These are phyloP conservation scores for Morella rubra DNA, from an alignment of 306 rosid species.

Conservation along the genomic window DNA sequence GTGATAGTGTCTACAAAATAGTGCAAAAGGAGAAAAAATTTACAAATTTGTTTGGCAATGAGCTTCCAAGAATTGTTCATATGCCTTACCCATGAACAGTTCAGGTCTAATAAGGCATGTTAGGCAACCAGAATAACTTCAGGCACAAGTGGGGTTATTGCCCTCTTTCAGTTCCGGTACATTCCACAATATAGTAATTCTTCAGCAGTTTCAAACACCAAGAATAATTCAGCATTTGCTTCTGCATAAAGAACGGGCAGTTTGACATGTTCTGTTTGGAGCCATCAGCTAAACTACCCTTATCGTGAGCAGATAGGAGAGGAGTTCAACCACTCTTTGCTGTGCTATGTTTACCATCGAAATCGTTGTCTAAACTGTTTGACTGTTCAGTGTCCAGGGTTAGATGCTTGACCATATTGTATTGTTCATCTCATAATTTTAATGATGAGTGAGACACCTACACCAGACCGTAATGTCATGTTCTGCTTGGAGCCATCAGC, in stretches of 20 bases:
- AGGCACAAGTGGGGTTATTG: not conserved
- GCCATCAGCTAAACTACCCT: not conserved
- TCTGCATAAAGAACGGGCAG: not conserved
- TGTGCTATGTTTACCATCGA: not conserved
- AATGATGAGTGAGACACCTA: too few species aligned
- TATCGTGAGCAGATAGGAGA: not conserved
- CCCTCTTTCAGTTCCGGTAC: not conserved
- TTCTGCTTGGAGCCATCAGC: too few species aligned
- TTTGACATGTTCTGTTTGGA: not conserved
- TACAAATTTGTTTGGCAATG: too few species aligned
- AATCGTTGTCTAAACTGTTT: not conserved
- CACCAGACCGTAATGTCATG: too few species aligned
- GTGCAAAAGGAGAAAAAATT: too few species aligned
- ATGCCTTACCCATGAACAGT: too few species aligned
- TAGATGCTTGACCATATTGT: not conserved
- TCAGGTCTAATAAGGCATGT: too few species aligned
- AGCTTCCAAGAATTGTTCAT: too few species aligned
- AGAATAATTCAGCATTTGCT: not conserved
- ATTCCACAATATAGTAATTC: not conserved
- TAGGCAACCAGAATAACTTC: not conserved
- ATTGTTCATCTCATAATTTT: not conserved
- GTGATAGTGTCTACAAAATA: too few species aligned
- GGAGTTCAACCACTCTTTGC: not conserved
- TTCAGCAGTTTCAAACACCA: not conserved
- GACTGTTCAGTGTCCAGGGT: not conserved